Evolutionary conservation across 2,329 filamentous ascomycete genomes (phyloP).

Genomic region (Biscogniauxia sp.): DNA sequence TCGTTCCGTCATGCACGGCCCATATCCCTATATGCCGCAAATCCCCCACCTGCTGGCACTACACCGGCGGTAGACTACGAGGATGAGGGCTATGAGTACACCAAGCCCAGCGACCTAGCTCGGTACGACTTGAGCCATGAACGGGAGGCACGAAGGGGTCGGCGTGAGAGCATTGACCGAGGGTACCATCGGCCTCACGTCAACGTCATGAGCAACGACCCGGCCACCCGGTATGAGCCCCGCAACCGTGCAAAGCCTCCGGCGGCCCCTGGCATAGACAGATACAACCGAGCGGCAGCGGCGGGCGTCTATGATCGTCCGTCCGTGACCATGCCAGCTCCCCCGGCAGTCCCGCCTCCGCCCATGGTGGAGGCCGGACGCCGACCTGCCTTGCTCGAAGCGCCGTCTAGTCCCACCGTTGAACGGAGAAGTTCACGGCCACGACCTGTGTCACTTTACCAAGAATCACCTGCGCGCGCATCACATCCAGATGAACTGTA

Average conservation of each 20-base stretch:
- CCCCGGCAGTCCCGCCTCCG: slow-evolving; percentile 41
- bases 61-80: slow-evolving; percentile 48
- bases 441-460: slow-evolving; percentile 52
- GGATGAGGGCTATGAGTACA: slow-evolving; percentile 62
- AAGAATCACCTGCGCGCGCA: slow-evolving; percentile 45
- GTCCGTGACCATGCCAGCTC: slow-evolving; percentile 45
- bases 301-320: slow-evolving; percentile 46
- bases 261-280: slow-evolving; percentile 69
- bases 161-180: slow-evolving; percentile 56
- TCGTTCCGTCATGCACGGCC: slow-evolving; percentile 48
- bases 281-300: slow-evolving; percentile 51
- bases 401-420: slow-evolving; percentile 34
- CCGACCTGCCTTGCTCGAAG: slow-evolving; percentile 32
- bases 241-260: slow-evolving; percentile 58
- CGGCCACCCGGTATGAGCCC: slow-evolving; percentile 42
- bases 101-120: slow-evolving; percentile 60
- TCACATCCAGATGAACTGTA: slow-evolving; percentile 48
- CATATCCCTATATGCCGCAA: slow-evolving; percentile 38
- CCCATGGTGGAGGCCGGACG: slow-evolving; percentile 35
- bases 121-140: slow-evolving; percentile 59
- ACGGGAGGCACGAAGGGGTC: slow-evolving; percentile 37
- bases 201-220: slow-evolving; percentile 47
- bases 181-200: slow-evolving; percentile 55
- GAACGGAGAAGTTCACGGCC: slow-evolving; percentile 34
- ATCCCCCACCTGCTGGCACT: slow-evolving; percentile 30